Conservation (phyloP, 1,139 yeast species). For the Candida dubliniensis region DNA sequence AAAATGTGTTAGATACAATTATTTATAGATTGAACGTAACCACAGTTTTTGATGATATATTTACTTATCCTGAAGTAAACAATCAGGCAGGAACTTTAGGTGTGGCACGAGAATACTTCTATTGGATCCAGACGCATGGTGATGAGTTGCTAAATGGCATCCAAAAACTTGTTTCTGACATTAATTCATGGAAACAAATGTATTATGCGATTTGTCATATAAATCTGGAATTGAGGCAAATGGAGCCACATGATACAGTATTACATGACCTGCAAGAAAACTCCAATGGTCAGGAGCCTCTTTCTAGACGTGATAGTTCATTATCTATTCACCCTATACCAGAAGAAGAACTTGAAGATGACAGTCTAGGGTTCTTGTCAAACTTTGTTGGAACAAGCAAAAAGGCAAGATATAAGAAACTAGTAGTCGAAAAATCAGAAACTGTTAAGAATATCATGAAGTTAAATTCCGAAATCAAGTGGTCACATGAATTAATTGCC, state of each 20-base stretch:
- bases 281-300: neutral
- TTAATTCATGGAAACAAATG: conserved; percentile 55
- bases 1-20: conserved; percentile 22
- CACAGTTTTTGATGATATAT: conserved; percentile 8
- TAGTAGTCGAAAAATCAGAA: conserved; percentile 33
- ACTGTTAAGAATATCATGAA: conserved; percentile 34
- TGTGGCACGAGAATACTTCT: conserved; percentile 21
- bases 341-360: conserved; percentile 14
- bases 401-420: conserved; percentile 33
- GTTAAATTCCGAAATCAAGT: conserved; percentile 39
- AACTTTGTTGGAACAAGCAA: conserved; percentile 35
- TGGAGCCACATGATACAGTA: conserved; percentile 7
- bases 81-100: conserved; percentile 18
- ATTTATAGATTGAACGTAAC: conserved; percentile 16
- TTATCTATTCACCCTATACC: conserved; percentile 12
- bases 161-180: conserved; percentile 34
- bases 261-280: neutral
- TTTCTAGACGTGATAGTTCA: conserved; percentile 8
- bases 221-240: conserved; percentile 30
- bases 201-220: conserved; percentile 29
- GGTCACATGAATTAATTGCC: conserved; percentile 60
- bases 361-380: conserved; percentile 33
- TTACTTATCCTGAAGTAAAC: conserved; percentile 10
- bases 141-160: conserved; percentile 41
- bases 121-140: conserved; percentile 28